These are phyloP conservation scores for Mucor saturninus DNA, from an alignment of 371 early-diverging fungal genomes.

Conservation along the genomic window DNA sequence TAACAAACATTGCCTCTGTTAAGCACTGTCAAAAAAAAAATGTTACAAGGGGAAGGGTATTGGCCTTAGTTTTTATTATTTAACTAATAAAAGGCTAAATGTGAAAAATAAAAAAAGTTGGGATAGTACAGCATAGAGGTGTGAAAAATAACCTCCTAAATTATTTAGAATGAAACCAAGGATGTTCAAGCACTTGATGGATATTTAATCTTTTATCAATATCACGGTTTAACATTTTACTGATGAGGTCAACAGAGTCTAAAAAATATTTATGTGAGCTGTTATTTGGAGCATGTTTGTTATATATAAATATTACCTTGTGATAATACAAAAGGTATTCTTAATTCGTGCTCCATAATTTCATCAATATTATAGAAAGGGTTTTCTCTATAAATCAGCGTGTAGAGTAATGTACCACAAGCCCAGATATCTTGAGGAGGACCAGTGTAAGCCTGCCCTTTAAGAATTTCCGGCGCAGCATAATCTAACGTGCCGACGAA, in stretches of 20 bases:
- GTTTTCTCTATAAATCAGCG: conserved; percentile 60
- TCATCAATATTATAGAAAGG: conserved; percentile 32
- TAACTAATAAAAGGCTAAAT: neutral
- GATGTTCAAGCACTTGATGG: conserved; percentile 57
- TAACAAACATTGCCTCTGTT: too few relatives aligned
- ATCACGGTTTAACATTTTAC: conserved; percentile 58
- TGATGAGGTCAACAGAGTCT: conserved; percentile 61
- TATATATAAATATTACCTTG: conserved; percentile 30
- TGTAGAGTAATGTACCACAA: conserved; percentile 77
- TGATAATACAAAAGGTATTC: conserved; percentile 21
- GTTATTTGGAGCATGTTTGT: conserved; percentile 24
- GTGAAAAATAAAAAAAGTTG: neutral
- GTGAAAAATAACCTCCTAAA: neutral
- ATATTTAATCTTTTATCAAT: conserved; percentile 54
- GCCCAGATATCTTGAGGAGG: conserved; percentile 84
- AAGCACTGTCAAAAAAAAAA: neutral
- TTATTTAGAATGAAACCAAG: conserved; percentile 20
- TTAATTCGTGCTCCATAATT: conserved; percentile 29
- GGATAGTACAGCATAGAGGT: neutral
- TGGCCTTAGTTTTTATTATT: neutral
- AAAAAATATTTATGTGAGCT: conserved; percentile 24
- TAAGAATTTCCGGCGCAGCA: conserved; percentile 69
- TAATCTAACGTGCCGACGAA: conserved; percentile 77
- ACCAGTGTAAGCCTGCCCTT: conserved; percentile 67
- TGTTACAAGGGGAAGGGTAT: neutral